Conservation (phyloP, 306 rosid genomes). For the Carpinus fangiana region DNA sequence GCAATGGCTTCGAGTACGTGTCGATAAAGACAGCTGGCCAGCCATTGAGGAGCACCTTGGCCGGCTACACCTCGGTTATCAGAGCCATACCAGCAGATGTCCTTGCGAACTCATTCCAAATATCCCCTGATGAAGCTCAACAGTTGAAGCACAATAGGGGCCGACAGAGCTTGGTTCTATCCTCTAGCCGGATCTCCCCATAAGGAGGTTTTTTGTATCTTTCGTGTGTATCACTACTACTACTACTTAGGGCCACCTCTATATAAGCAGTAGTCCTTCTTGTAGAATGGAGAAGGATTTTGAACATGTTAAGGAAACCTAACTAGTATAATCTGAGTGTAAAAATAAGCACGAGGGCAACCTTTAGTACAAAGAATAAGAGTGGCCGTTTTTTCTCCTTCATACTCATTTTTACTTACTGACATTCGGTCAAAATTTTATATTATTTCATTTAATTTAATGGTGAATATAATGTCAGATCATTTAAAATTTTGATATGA, state of each 20-base stretch:
- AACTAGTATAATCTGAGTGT: background rate
- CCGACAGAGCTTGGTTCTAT: constrained; percentile 22
- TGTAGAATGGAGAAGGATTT: constrained; percentile 2
- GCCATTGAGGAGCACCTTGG: constrained; percentile 28
- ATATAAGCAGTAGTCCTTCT: constrained; percentile 8
- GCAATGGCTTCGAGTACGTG: constrained; percentile 27
- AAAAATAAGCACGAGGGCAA: background rate
- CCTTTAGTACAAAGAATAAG: background rate
- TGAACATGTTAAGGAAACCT: background rate
- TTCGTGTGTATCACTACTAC: background rate
- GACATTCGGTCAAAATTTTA: too few relatives aligned
- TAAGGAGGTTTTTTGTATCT: background rate
- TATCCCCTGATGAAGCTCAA: constrained; percentile 16
- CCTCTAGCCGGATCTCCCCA: constrained; percentile 3
- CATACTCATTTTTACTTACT: too few relatives aligned
- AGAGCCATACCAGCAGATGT: constrained; percentile 22
- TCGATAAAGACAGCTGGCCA: constrained; percentile 22
- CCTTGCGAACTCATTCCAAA: constrained; percentile 18
- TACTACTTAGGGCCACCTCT: constrained; percentile 6
- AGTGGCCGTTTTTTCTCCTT: background rate
- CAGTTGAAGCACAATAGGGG: constrained; percentile 25
- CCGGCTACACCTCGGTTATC: constrained; percentile 27
- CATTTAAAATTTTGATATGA: too few relatives aligned
- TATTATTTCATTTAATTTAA: too few relatives aligned
- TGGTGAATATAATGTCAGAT: too few relatives aligned